Evolutionary conservation across 768 basidiomycete genomes (phyloP).

Genomic region (Pleurotus djamor): DNA sequence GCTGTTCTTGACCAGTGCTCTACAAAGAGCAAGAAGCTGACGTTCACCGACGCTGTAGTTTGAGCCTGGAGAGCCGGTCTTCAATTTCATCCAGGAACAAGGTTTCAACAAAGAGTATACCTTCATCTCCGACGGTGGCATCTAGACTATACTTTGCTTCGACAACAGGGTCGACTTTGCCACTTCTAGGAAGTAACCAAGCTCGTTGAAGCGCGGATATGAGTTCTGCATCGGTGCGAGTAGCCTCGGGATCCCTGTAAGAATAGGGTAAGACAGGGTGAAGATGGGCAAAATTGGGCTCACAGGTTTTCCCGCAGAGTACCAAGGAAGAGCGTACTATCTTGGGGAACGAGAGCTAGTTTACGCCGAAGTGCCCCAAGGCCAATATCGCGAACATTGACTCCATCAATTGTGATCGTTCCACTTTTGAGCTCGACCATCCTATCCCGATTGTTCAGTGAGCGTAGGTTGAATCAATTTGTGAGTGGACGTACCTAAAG

Average conservation of each 20-base stretch:
- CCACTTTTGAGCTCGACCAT: conserved; percentile 62
- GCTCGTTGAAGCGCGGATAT: conserved; percentile 60
- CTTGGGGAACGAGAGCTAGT: conserved; percentile 71
- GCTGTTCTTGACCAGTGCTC: conserved; percentile 61
- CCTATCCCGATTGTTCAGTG: conserved; percentile 22
- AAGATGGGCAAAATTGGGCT: conserved; percentile 42
- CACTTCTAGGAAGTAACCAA: conserved; percentile 54
- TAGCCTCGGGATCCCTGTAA: conserved; percentile 49
- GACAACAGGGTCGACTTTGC: conserved; percentile 37
- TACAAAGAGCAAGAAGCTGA: conserved; percentile 59
- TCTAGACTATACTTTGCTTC: conserved; percentile 72
- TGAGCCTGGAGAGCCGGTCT: conserved; percentile 29
- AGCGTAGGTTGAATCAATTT: background rate
- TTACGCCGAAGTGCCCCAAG: conserved; percentile 50
- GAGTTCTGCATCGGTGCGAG: conserved; percentile 57
- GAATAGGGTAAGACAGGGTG: conserved; percentile 40
- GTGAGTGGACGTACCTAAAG: conserved; percentile 31
- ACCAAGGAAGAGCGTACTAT: conserved; percentile 51
- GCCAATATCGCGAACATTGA: conserved; percentile 50
- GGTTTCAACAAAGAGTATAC: conserved; percentile 19
- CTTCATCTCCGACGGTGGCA: conserved; percentile 61
- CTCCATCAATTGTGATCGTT: conserved; percentile 54
- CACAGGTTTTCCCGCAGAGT: conserved; percentile 47
- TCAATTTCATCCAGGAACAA: background rate
- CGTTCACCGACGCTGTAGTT: conserved; percentile 72